phyloP scores from a whole-genome alignment of 163 green algal species.

The Scenedesmus sp. region DNA sequence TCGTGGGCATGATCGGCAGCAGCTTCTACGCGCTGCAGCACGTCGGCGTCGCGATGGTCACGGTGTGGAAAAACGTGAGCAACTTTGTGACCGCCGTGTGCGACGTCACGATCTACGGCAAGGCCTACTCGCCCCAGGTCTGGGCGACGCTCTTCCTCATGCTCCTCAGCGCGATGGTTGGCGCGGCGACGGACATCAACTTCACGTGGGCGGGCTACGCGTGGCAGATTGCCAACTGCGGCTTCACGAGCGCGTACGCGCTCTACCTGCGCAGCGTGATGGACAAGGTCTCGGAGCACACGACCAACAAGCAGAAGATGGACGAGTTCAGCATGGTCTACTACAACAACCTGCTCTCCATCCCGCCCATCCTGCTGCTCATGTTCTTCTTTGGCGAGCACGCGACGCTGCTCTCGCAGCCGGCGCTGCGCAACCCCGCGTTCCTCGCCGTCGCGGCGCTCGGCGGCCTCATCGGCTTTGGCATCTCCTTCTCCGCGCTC shows the following conservation, averaged over 20 bases:
- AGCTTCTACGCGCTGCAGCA: slow-evolving; percentile 72
- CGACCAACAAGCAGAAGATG: slow-evolving; percentile 68
- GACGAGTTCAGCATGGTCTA: slow-evolving; percentile 80
- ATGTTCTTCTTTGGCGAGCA: slow-evolving; percentile 53
- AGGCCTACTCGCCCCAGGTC: slow-evolving; percentile 54
- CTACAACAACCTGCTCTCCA: slow-evolving; percentile 95
- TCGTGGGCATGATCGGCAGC: slow-evolving; percentile 73
- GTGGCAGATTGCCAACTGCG: slow-evolving; percentile 76
- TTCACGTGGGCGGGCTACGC: slow-evolving; percentile 71
- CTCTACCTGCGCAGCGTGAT: slow-evolving; percentile 78
- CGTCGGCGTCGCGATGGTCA: slow-evolving; percentile 84
- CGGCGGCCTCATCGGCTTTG: slow-evolving; percentile 81
- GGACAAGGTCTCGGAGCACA: slow-evolving; percentile 70
- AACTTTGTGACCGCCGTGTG: slow-evolving; percentile 81
- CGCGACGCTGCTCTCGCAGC: slow-evolving; percentile 53
- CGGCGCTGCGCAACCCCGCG: slow-evolving; percentile 69
- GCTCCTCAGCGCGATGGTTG: slow-evolving; percentile 62
- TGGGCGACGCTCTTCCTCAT: slow-evolving; percentile 66
- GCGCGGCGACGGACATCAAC: slow-evolving; percentile 68
- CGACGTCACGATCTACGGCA: slow-evolving; percentile 74
- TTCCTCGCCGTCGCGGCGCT: slow-evolving; percentile 77
- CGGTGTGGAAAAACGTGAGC: slow-evolving; percentile 85
- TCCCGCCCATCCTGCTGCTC: slow-evolving; percentile 78
- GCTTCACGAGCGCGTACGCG: slow-evolving; percentile 77
- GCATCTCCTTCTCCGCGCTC: slow-evolving; percentile 85